phyloP scores from a whole-genome alignment of 768 basidiomycete species.

The Hericium rajendrae region DNA sequence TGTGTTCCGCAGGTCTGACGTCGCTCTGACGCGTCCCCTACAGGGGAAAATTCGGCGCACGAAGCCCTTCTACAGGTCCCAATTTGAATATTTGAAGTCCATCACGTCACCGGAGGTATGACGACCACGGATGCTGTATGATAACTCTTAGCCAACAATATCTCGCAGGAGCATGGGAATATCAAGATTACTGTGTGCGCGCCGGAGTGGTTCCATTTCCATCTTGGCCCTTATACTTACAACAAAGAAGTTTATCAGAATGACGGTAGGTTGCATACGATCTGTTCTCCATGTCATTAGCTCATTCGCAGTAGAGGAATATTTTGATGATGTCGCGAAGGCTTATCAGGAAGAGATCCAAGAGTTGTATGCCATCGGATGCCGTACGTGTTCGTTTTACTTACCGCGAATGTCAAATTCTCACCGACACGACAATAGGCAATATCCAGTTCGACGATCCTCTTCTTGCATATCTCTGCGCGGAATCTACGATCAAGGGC shows the following conservation, averaged over 20 bases:
- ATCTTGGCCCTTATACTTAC: constrained; percentile 55
- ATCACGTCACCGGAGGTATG: constrained; percentile 45
- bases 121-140: neutral
- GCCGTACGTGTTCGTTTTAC: constrained; percentile 12
- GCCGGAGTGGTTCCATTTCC: constrained; percentile 64
- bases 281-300: neutral
- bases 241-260: constrained; percentile 48
- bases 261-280: constrained; percentile 34
- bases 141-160: neutral
- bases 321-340: constrained; percentile 38
- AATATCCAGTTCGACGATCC: constrained; percentile 41
- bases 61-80: constrained; percentile 50
- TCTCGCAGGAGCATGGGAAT: constrained; percentile 44
- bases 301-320: constrained; percentile 23
- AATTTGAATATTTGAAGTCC: constrained; percentile 52
- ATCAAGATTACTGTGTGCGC: constrained; percentile 68
- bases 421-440: constrained; percentile 1
- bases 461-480: constrained; percentile 54
- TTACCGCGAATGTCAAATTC: too few species aligned
- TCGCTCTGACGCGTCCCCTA: constrained; percentile 13
- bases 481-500: constrained; percentile 39
- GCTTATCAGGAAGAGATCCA: constrained; percentile 38
- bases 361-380: constrained; percentile 35
- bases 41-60: constrained; percentile 54
- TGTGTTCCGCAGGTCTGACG: constrained; percentile 3